Evolutionary conservation across 2,329 filamentous ascomycete genomes (phyloP).

Genomic region (Colletotrichum camelliae): DNA sequence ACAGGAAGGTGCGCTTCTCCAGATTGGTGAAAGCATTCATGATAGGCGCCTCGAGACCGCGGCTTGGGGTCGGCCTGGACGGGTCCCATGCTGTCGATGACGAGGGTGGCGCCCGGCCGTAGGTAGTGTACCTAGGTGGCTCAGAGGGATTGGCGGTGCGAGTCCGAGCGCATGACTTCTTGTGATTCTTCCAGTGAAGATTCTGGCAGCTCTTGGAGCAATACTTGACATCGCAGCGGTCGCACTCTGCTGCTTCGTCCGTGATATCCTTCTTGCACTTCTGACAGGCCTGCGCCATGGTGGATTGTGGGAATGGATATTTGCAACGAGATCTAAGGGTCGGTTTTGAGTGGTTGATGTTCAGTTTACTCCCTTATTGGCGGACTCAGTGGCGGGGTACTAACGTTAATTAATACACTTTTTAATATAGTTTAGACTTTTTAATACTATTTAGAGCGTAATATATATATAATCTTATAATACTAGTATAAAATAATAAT

Average conservation of each 20-base stretch:
- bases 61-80: slow-evolving; percentile 24
- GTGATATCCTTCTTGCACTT: not conserved
- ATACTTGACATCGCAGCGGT: slow-evolving; percentile 35
- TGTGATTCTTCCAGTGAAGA: slow-evolving; percentile 55
- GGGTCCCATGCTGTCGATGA: not conserved
- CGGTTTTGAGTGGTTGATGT: not conserved
- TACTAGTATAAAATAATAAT: no score
- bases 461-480: no score
- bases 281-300: not conserved
- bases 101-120: not conserved
- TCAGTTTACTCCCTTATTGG: not conserved
- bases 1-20: slow-evolving; percentile 44
- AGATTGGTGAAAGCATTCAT: slow-evolving; percentile 45
- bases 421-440: no score
- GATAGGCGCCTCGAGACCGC: slow-evolving; percentile 33
- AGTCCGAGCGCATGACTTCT: slow-evolving; percentile 41
- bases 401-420: no score
- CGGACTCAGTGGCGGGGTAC: not conserved
- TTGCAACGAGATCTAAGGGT: not conserved
- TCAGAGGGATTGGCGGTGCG: not conserved
- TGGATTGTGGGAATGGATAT: not conserved
- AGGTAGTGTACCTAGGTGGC: not conserved
- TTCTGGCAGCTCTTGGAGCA: slow-evolving; percentile 59
- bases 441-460: no score
- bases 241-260: not conserved